A percentile compares a stretch with the other conserved stretches of the same genome.
Evolutionary conservation across 805 yeast species (phyloP).

Genomic region (Ogataea glucozyma): DNA sequence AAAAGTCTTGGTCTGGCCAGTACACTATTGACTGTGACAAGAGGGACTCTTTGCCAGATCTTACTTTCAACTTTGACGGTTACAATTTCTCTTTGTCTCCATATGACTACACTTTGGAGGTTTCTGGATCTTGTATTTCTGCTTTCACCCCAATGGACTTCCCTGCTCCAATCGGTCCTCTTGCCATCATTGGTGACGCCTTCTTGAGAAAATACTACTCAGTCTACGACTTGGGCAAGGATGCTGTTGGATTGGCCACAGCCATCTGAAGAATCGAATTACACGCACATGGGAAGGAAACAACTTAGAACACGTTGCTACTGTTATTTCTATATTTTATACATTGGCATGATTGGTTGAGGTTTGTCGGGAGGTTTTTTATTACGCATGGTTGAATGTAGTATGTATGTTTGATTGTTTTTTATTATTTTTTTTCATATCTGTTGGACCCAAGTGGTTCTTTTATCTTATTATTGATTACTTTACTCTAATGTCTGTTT

Average conservation of each 20-base stretch:
- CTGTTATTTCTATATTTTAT: not conserved
- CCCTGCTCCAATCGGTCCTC: constrained; percentile 95
- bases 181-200: constrained; percentile 96
- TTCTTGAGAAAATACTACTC: constrained; percentile 95
- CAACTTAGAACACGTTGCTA: constrained; percentile 1
- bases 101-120: constrained; percentile 90
- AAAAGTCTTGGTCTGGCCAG: constrained; percentile 97
- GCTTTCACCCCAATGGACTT: constrained; percentile 97
- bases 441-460: too few species aligned
- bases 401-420: not conserved
- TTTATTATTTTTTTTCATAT: not conserved
- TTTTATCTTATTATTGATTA: constrained; percentile 1
- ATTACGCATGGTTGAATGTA: not conserved
- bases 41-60: constrained; percentile 84
- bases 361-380: not conserved
- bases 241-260: constrained; percentile 93
- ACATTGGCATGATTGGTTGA: constrained; percentile 8
- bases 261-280: constrained; percentile 46
- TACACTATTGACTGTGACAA: constrained; percentile 87
- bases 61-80: constrained; percentile 88
- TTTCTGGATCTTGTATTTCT: constrained; percentile 92
- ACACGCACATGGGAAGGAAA: not conserved
- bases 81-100: constrained; percentile 88
- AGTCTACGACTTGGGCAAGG: constrained; percentile 82
- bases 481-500: not conserved